phyloP scores from a whole-genome alignment of 2,329 filamentous ascomycete genomes.

The Magnaporthiopsis rhizophila region DNA sequence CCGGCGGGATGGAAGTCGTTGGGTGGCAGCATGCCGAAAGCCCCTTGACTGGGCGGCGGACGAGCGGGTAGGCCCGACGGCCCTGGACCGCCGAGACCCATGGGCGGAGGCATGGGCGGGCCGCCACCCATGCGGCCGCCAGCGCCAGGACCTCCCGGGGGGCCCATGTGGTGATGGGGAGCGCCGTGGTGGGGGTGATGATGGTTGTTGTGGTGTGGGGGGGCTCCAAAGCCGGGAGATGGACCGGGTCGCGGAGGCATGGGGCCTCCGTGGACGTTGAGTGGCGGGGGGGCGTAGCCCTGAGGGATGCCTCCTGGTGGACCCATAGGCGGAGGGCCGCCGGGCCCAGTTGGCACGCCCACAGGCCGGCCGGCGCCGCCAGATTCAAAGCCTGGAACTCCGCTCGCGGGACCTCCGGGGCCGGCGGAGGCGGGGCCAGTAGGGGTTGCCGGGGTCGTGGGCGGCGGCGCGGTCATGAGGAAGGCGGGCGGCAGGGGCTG shows the following conservation, averaged over 20 bases:
- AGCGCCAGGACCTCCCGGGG: slow-evolving; percentile 12
- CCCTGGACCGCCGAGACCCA: slow-evolving; percentile 16
- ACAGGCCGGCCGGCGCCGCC: neutral
- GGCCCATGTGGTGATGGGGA: slow-evolving; percentile 2
- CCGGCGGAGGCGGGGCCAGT: slow-evolving; percentile 7
- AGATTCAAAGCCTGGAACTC: slow-evolving; percentile 11
- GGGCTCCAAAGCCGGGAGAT: slow-evolving; percentile 26
- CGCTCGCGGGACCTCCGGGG: slow-evolving; percentile 9
- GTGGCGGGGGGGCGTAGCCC: slow-evolving; percentile 25
- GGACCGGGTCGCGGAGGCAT: slow-evolving; percentile 15
- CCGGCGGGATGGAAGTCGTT: slow-evolving; percentile 35
- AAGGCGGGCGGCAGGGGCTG: slow-evolving; percentile 70
- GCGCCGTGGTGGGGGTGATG: slow-evolving; percentile 1
- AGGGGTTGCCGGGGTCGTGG: slow-evolving; percentile 17
- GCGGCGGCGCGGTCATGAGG: slow-evolving; percentile 35
- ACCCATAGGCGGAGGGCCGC: slow-evolving; percentile 9
- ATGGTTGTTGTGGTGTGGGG: neutral
- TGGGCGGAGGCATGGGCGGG: slow-evolving; percentile 31
- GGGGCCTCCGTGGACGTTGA: slow-evolving; percentile 2
- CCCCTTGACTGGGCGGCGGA: slow-evolving; percentile 37
- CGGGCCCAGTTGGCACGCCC: neutral
- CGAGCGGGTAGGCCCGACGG: slow-evolving; percentile 43
- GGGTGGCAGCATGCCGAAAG: slow-evolving; percentile 33
- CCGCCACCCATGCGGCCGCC: slow-evolving; percentile 16
- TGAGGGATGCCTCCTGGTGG: slow-evolving; percentile 10